Evolutionary conservation across 768 basidiomycete species (phyloP).

Genomic region (Crepidotus variabilis): DNA sequence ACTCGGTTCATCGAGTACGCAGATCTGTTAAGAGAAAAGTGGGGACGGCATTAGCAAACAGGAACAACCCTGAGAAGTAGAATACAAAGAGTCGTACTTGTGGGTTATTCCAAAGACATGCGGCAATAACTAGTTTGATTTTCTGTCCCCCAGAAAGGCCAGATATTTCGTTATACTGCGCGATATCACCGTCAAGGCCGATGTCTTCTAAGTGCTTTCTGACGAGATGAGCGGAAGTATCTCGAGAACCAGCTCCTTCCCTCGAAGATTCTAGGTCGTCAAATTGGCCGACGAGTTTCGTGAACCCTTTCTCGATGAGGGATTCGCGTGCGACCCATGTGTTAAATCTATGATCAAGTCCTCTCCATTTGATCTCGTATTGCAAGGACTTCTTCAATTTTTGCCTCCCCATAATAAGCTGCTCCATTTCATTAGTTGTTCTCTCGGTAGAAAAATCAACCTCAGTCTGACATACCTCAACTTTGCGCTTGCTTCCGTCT

Average conservation of each 20-base stretch:
- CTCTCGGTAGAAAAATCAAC: neutral
- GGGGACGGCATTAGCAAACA: neutral
- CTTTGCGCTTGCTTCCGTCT: constrained; percentile 85
- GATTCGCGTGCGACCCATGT: constrained; percentile 91
- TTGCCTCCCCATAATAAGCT: constrained; percentile 91
- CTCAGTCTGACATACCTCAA: constrained; percentile 60
- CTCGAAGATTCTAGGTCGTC: constrained; percentile 95
- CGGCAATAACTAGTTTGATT: constrained; percentile 93
- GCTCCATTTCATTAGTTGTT: neutral
- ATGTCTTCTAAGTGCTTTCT: constrained; percentile 94
- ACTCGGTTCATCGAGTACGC: constrained; percentile 85
- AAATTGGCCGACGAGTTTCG: constrained; percentile 88
- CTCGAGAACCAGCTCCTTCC: constrained; percentile 90
- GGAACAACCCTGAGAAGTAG: neutral
- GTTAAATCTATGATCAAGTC: constrained; percentile 82
- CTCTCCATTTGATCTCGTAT: constrained; percentile 89
- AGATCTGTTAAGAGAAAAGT: too few species aligned
- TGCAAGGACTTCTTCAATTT: constrained; percentile 95
- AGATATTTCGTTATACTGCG: constrained; percentile 95
- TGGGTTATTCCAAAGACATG: constrained; percentile 95
- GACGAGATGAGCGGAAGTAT: constrained; percentile 76
- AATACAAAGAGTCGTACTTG: constrained; percentile 47
- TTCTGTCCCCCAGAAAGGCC: constrained; percentile 93
- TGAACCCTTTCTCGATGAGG: constrained; percentile 80
- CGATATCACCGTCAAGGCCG: constrained; percentile 95